phyloP scores from a whole-genome alignment of 2,329 filamentous ascomycete species.

The Pseudogymnoascus sp. region DNA sequence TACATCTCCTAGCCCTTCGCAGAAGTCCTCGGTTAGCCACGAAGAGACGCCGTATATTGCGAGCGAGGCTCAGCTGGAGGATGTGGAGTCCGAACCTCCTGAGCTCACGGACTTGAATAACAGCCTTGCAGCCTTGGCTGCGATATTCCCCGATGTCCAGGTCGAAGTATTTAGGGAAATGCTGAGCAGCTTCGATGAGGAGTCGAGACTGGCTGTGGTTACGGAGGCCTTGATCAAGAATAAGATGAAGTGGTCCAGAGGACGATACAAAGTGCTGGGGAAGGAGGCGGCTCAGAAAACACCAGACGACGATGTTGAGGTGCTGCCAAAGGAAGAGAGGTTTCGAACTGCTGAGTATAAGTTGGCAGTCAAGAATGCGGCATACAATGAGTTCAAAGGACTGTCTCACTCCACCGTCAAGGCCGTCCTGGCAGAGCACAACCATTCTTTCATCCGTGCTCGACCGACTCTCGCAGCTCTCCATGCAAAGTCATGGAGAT shows the following conservation, averaged over 20 bases:
- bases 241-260: conserved; percentile 61
- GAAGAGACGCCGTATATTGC: conserved; percentile 39
- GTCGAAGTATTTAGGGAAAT: conserved; percentile 78
- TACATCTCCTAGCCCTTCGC: conserved; percentile 27
- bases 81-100: conserved; percentile 42
- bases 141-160: conserved; percentile 73
- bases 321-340: conserved; percentile 52
- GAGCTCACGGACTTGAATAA: conserved; percentile 64
- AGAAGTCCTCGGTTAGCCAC: conserved; percentile 11
- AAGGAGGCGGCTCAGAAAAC: conserved; percentile 28
- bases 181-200: conserved; percentile 64
- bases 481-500: conserved; percentile 69
- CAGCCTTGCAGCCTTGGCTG: conserved; percentile 59
- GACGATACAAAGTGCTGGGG: conserved; percentile 48
- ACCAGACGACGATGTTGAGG: conserved; percentile 21
- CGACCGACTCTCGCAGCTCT: conserved; percentile 61
- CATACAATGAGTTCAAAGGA: conserved; percentile 69
- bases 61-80: conserved; percentile 47
- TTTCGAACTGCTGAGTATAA: conserved; percentile 64
- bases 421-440: conserved; percentile 72
- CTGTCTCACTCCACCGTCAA: conserved; percentile 66
- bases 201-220: conserved; percentile 68
- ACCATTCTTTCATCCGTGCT: conserved; percentile 69
- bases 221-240: conserved; percentile 71
- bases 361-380: conserved; percentile 57